These are phyloP conservation scores for Leucaena leucocephala DNA, from an alignment of 306 rosid genomes.

Conservation along the genomic window DNA sequence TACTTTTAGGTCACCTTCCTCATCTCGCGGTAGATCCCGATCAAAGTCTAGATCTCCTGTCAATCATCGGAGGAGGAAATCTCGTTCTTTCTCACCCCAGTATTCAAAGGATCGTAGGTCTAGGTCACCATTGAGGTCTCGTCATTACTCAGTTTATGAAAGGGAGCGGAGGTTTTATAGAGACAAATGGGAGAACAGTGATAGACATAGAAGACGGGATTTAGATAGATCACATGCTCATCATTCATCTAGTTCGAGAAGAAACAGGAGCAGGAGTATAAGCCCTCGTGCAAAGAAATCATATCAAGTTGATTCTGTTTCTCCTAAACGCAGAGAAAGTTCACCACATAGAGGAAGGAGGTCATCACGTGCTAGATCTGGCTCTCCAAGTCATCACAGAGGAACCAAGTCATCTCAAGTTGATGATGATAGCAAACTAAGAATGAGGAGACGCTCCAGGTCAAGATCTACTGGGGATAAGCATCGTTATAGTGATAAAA, in stretches of 20 bases:
- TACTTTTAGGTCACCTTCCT: constrained; percentile 73
- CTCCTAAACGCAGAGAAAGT: constrained; percentile 72
- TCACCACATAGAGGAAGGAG: constrained; percentile 70
- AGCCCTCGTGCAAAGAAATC: constrained; percentile 72
- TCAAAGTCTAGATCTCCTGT: constrained; percentile 91
- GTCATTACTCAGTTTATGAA: constrained; percentile 57
- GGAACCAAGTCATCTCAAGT: constrained; percentile 70
- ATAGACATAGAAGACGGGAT: constrained; percentile 73
- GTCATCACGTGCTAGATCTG: constrained; percentile 44
- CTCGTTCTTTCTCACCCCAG: constrained; percentile 90
- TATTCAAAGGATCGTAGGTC: constrained; percentile 66
- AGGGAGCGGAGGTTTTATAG: constrained; percentile 63
- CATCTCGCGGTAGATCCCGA: constrained; percentile 56
- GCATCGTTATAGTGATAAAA: constrained; percentile 47
- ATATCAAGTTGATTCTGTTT: constrained; percentile 54
- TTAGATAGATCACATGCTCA: constrained; percentile 62
- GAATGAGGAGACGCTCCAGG: constrained; percentile 73
- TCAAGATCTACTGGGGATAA: constrained; percentile 71
- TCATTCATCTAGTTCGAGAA: constrained; percentile 59
- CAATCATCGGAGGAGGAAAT: constrained; percentile 67
- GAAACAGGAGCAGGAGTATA: constrained; percentile 73
- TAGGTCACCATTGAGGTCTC: constrained; percentile 79
- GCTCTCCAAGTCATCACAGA: constrained; percentile 48
- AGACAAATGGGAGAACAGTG: constrained; percentile 66
- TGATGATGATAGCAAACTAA: constrained; percentile 57